Percentiles rank a stretch among this genome's conserved stretches.
phyloP scores from a whole-genome alignment of 257 asterid species.

The Coffea eugenioides region DNA sequence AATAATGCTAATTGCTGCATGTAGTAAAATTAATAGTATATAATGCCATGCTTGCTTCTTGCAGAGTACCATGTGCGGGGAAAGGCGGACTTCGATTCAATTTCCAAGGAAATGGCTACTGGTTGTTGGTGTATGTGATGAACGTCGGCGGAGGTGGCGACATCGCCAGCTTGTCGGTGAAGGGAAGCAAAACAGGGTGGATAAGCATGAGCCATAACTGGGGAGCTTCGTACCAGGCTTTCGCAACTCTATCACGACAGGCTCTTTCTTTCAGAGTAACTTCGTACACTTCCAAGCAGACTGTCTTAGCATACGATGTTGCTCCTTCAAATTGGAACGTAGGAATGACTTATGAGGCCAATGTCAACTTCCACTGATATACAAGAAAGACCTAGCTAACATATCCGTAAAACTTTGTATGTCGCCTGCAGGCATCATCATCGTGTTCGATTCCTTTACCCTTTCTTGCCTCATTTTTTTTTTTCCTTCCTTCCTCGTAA shows the following conservation, averaged over 20 bases:
- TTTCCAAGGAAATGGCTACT: conserved; percentile 76
- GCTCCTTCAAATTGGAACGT: conserved; percentile 64
- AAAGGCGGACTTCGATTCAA: conserved; percentile 53
- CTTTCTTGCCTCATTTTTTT: neutral
- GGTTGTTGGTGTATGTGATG: conserved; percentile 81
- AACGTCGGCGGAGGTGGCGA: conserved; percentile 80
- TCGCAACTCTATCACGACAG: conserved; percentile 62
- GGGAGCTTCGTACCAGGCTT: conserved; percentile 89
- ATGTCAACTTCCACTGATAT: conserved; percentile 53
- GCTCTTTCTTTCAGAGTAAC: conserved; percentile 66
- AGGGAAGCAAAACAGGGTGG: conserved; percentile 76
- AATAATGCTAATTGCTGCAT: neutral
- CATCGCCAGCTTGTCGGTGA: conserved; percentile 57
- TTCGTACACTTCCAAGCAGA: conserved; percentile 55
- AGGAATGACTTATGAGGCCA: conserved; percentile 52
- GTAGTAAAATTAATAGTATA: neutral
- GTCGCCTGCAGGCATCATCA: neutral
- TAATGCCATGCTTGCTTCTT: neutral
- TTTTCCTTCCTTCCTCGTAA: neutral
- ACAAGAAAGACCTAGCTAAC: neutral
- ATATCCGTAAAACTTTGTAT: neutral
- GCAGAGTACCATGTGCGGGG: conserved; percentile 53
- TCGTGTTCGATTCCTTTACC: neutral
- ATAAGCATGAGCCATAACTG: conserved; percentile 91
- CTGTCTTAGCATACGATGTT: conserved; percentile 52